Evolutionary conservation across 2,329 filamentous ascomycete species (phyloP).

Genomic region (Stagonosporopsis vannaccii): DNA sequence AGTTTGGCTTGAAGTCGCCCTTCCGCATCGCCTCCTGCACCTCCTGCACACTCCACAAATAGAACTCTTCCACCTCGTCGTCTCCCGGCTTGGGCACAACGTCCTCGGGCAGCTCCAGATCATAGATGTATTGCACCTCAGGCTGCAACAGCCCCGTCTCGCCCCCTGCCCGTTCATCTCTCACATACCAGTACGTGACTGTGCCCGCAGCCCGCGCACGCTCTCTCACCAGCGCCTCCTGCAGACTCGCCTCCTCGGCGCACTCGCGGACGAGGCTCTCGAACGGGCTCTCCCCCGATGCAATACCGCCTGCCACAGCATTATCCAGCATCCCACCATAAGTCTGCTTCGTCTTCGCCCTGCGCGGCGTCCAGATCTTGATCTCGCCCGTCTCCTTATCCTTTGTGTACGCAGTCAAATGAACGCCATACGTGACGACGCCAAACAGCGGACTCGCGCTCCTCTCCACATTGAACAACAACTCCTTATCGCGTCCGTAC

Average conservation of each 20-base stretch:
- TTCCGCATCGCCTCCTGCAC: slow-evolving; percentile 72
- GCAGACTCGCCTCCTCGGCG: slow-evolving; percentile 85
- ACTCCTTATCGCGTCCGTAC: slow-evolving; percentile 48
- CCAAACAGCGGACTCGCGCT: slow-evolving; percentile 53
- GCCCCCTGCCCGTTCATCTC: slow-evolving; percentile 77
- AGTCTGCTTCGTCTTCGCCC: slow-evolving; percentile 80
- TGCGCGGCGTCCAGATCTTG: slow-evolving; percentile 83
- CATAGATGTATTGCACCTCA: slow-evolving; percentile 90
- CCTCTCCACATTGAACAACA: slow-evolving; percentile 54
- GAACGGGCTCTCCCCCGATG: slow-evolving; percentile 79
- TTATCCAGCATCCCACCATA: slow-evolving; percentile 95
- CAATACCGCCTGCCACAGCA: slow-evolving; percentile 85
- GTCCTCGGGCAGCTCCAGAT: slow-evolving; percentile 76
- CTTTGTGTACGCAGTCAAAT: slow-evolving; percentile 50
- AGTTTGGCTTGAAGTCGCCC: slow-evolving; percentile 93
- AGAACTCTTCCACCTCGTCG: slow-evolving; percentile 87
- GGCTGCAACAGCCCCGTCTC: slow-evolving; percentile 86
- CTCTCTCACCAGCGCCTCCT: slow-evolving; percentile 71
- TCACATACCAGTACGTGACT: slow-evolving; percentile 85
- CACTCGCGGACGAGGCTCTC: slow-evolving; percentile 86
- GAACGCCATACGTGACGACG: slow-evolving; percentile 54
- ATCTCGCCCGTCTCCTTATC: slow-evolving; percentile 61
- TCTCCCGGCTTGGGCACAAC: slow-evolving; percentile 80
- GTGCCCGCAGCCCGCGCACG: slow-evolving; percentile 68
- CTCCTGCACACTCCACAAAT: slow-evolving; percentile 78